These are phyloP conservation scores for Cyanidiococcus yangmingshanensis DNA, from an alignment of 23 red algal genomes.

Conservation along the genomic window DNA sequence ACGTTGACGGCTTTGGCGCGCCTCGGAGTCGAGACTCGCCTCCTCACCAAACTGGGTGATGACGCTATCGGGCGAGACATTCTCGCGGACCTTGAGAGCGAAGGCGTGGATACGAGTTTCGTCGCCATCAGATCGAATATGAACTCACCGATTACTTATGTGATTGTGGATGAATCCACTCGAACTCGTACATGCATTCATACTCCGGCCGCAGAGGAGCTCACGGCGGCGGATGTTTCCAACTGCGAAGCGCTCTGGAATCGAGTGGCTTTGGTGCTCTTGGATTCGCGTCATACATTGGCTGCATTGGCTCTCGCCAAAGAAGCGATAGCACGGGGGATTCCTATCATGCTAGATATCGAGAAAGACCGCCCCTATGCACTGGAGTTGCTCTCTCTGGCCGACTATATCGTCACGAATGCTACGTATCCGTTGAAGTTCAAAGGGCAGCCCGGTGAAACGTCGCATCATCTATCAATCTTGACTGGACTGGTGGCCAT, in stretches of 20 bases:
- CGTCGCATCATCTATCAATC: conserved; percentile 30
- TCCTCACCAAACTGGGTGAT: conserved; percentile 58
- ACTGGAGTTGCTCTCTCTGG: conserved; percentile 45
- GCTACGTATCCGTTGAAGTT: conserved; percentile 52
- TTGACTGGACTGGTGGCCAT: conserved; percentile 29
- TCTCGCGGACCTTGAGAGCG: conserved; percentile 41
- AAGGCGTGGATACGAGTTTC: conserved; percentile 61
- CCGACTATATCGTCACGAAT: conserved; percentile 85
- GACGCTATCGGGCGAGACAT: conserved; percentile 41
- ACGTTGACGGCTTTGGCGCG: conserved; percentile 48
- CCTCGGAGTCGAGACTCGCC: conserved; percentile 37
- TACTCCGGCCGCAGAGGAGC: conserved; percentile 46
- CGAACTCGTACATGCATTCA: conserved; percentile 84
- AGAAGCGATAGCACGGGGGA: conserved; percentile 34
- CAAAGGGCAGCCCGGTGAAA: conserved; percentile 15
- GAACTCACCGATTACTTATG: conserved; percentile 70
- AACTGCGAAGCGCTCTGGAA: conserved; percentile 24
- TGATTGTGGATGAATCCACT: conserved; percentile 52
- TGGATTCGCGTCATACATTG: conserved; percentile 67
- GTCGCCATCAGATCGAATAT: conserved; percentile 21
- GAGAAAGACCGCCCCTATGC: conserved; percentile 60
- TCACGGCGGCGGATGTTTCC: conserved; percentile 31
- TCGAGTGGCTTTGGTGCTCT: conserved; percentile 33
- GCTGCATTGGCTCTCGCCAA: conserved; percentile 65
- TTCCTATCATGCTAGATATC: conserved; percentile 81